Percentiles rank a stretch among this genome's conserved stretches.
phyloP scores from a whole-genome alignment of 2,329 filamentous ascomycete genomes.

The Monosporascus sp. region DNA sequence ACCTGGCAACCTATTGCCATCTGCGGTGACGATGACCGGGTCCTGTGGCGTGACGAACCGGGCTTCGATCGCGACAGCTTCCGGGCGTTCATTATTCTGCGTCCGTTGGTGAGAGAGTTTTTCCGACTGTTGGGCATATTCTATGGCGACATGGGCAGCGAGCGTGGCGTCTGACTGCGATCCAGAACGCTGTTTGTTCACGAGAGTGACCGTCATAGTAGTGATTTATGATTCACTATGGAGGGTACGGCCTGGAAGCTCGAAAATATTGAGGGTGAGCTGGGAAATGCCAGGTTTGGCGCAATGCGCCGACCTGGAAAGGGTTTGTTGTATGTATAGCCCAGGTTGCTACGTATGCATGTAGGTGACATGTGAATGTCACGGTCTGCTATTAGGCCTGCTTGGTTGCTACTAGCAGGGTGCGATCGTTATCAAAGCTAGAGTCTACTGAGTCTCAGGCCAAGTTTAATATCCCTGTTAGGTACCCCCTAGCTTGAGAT shows the following conservation, averaged over 20 bases:
- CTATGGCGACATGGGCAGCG: conserved; percentile 40
- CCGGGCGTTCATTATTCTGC: conserved; percentile 19
- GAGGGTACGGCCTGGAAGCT: background rate
- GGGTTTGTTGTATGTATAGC: too few relatives aligned
- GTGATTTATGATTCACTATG: background rate
- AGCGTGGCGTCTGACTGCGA: conserved; percentile 16
- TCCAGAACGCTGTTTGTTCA: conserved; percentile 7
- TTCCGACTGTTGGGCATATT: conserved; percentile 58
- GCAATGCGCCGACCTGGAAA: too few relatives aligned
- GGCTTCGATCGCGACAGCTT: conserved; percentile 56
- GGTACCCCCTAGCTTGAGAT: too few relatives aligned
- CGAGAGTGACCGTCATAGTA: conserved; percentile 15
- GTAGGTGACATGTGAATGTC: too few relatives aligned
- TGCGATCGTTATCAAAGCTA: too few relatives aligned
- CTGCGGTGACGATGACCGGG: conserved; percentile 63
- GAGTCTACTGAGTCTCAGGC: too few relatives aligned
- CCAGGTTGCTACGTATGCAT: too few relatives aligned
- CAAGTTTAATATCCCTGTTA: too few relatives aligned
- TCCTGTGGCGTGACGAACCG: conserved; percentile 66
- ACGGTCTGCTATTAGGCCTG: too few relatives aligned
- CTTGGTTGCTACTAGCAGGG: too few relatives aligned
- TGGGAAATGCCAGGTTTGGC: too few relatives aligned
- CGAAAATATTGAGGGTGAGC: too few relatives aligned
- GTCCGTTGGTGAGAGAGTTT: conserved; percentile 44
- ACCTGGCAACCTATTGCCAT: conserved; percentile 62